A percentile compares a stretch with the other conserved stretches of the same genome.
phyloP scores from a whole-genome alignment of 805 yeast genomes.

The Wickerhamomyces xylosicus region DNA sequence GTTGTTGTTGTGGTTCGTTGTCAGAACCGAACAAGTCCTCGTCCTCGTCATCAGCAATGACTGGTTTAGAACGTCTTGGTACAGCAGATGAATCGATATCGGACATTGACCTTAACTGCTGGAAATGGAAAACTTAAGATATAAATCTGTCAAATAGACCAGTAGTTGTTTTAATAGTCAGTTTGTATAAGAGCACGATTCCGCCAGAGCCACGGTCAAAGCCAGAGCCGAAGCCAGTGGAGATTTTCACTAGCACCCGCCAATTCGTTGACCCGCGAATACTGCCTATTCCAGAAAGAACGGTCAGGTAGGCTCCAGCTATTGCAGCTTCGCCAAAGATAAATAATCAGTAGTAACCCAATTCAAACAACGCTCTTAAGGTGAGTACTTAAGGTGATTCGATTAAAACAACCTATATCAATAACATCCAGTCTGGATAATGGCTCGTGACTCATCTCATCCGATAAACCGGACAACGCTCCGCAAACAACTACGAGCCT shows the following conservation, averaged over 20 bases:
- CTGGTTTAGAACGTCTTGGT: slow-evolving; percentile 8
- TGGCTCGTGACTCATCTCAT: neutral
- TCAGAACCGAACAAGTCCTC: slow-evolving; percentile 6
- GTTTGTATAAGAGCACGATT: neutral
- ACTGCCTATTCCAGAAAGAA: no score
- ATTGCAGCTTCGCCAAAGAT: no score
- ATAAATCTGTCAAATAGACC: neutral
- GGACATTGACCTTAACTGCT: neutral
- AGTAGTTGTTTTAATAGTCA: neutral
- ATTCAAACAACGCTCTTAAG: no score
- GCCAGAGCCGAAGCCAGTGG: no score
- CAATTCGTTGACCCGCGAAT: no score
- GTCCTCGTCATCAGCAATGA: slow-evolving; percentile 14
- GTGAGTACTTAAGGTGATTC: neutral
- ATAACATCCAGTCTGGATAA: no score
- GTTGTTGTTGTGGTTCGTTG: slow-evolving; percentile 1
- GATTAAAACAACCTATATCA: neutral
- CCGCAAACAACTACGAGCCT: slow-evolving; percentile 7
- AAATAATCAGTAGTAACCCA: no score
- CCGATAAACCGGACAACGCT: neutral
- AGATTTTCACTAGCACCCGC: no score
- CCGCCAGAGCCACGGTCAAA: no score
- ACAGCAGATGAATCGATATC: neutral
- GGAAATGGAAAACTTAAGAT: neutral
- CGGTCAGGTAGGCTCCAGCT: no score